Conservation (phyloP, 257 asterid genomes). For the Voacanga thouarsii region DNA sequence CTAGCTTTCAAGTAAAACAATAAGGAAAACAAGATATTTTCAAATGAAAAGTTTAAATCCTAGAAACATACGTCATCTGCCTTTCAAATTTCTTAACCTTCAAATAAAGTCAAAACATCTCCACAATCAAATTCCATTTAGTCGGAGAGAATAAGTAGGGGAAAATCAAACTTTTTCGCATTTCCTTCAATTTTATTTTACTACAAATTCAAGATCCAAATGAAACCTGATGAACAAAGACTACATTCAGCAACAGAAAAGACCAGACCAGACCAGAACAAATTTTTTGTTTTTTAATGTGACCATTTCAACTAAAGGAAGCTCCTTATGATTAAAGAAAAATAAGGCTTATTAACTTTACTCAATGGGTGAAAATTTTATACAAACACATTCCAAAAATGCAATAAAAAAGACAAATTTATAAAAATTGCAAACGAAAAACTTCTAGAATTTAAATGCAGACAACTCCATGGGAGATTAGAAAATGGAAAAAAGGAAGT, state of each 20-base stretch:
- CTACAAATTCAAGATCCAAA: background rate
- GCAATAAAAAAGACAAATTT: background rate
- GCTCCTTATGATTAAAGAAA: background rate
- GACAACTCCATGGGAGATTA: background rate
- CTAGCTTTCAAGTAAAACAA: background rate
- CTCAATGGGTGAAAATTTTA: too few relatives aligned
- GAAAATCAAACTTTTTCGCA: background rate
- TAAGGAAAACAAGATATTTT: background rate
- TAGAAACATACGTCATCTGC: background rate
- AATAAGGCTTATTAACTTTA: background rate
- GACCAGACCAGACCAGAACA: background rate
- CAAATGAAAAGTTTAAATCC: background rate
- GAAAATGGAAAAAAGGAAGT: background rate
- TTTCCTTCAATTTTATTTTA: background rate
- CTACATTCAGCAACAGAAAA: background rate
- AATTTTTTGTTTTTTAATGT: background rate
- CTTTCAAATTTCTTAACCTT: background rate
- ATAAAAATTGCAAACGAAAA: background rate
- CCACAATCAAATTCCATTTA: background rate
- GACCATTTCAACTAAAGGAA: background rate
- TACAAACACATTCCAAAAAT: background rate
- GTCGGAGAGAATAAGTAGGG: background rate
- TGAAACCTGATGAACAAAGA: background rate
- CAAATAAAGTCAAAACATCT: background rate
- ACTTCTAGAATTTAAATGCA: background rate